These are phyloP conservation scores for Trichothecium roseum DNA, from an alignment of 2,329 filamentous ascomycete genomes.

Conservation along the genomic window DNA sequence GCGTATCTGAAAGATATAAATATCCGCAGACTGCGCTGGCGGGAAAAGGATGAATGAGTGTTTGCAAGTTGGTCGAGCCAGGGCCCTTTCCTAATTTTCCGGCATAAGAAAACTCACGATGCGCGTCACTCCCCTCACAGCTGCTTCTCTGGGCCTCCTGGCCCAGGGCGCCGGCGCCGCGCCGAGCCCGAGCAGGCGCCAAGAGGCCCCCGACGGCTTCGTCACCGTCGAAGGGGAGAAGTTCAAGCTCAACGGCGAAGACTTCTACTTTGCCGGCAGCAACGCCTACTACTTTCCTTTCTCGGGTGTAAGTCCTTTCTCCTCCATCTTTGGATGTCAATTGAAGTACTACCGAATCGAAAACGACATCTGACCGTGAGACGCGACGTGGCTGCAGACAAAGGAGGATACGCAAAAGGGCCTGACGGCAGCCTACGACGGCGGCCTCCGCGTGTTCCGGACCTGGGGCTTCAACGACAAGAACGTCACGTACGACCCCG, in stretches of 20 bases:
- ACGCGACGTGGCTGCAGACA: conserved; percentile 20
- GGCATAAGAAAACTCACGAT: too few relatives aligned
- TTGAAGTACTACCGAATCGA: background rate
- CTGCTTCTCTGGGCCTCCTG: too few relatives aligned
- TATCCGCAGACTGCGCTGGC: too few relatives aligned
- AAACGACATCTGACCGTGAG: conserved; percentile 2
- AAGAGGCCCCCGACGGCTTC: conserved; percentile 24
- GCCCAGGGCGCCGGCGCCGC: too few relatives aligned
- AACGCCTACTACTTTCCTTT: conserved; percentile 49
- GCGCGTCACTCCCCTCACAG: too few relatives aligned
- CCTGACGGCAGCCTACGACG: conserved; percentile 32
- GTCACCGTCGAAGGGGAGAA: conserved; percentile 37
- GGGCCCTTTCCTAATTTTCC: too few relatives aligned
- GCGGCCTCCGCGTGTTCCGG: conserved; percentile 41
- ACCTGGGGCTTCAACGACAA: conserved; percentile 50
- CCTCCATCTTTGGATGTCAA: background rate
- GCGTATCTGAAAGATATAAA: too few relatives aligned
- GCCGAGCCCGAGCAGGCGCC: background rate
- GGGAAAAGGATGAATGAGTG: too few relatives aligned
- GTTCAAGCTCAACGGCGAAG: conserved; percentile 42
- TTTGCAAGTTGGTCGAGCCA: too few relatives aligned
- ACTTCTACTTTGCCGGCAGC: conserved; percentile 46
- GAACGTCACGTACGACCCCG: conserved; percentile 33
- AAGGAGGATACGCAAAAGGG: conserved; percentile 35
- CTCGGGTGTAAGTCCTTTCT: conserved; percentile 27